phyloP scores from a whole-genome alignment of 2,329 filamentous ascomycete species.

The Stachybotrys echinatus region DNA sequence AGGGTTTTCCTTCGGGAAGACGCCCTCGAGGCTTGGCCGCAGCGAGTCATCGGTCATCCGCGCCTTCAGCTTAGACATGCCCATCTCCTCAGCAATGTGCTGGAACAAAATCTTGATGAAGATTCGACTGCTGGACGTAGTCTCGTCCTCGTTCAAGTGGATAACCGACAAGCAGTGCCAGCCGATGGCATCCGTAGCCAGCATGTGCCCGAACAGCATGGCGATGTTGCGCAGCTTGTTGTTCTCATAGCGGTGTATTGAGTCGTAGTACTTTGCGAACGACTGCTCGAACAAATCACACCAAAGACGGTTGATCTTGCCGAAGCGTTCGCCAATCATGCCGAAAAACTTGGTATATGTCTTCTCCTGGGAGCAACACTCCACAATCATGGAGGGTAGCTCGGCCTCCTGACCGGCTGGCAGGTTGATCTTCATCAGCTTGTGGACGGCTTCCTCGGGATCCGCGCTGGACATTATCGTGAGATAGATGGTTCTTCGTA shows the following conservation, averaged over 20 bases:
- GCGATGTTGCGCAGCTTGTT: slow-evolving; percentile 94
- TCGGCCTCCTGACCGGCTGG: slow-evolving; percentile 84
- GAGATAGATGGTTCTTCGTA: slow-evolving; percentile 90
- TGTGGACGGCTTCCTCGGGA: slow-evolving; percentile 95
- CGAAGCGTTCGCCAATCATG: slow-evolving; percentile 87
- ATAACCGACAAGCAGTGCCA: slow-evolving; percentile 87
- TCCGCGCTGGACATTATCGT: slow-evolving; percentile 97
- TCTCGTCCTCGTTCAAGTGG: slow-evolving; percentile 93
- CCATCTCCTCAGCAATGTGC: slow-evolving; percentile 80
- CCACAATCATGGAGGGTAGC: slow-evolving; percentile 92
- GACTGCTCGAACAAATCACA: slow-evolving; percentile 84
- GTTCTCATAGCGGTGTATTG: slow-evolving; percentile 94
- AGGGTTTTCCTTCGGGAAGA: slow-evolving; percentile 87
- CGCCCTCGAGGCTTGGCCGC: slow-evolving; percentile 70
- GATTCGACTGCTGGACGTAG: slow-evolving; percentile 91
- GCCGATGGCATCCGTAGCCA: slow-evolving; percentile 81
- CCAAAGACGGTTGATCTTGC: slow-evolving; percentile 94
- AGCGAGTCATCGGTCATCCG: slow-evolving; percentile 75
- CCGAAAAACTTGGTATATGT: slow-evolving; percentile 98
- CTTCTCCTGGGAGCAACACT: slow-evolving; percentile 93
- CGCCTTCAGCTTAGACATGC: slow-evolving; percentile 72
- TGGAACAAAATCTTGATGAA: slow-evolving; percentile 98
- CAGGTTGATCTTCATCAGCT: slow-evolving; percentile 89
- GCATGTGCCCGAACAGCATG: slow-evolving; percentile 86
- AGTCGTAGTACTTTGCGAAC: slow-evolving; percentile 93